Conservation (phyloP, 1,284 basidiomycete genomes). For the Boletus semigastroideus region DNA sequence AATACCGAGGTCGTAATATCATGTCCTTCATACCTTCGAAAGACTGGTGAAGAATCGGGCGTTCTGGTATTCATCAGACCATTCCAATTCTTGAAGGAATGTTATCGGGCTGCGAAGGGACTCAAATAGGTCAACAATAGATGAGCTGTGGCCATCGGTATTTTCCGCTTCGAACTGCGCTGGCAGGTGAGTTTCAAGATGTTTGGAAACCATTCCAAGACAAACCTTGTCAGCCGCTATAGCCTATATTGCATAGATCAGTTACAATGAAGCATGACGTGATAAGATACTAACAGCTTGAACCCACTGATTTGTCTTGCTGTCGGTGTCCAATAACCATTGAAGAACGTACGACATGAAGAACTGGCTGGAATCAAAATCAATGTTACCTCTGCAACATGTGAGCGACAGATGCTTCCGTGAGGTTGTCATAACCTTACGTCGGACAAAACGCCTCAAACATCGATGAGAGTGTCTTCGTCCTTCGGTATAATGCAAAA, state of each 20-base stretch:
- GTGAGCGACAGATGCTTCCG: conserved; percentile 9
- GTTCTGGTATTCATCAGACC: conserved; percentile 89
- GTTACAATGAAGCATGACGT: neutral
- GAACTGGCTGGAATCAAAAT: conserved; percentile 72
- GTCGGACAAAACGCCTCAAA: conserved; percentile 77
- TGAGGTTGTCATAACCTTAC: conserved; percentile 43
- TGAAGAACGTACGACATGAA: conserved; percentile 89
- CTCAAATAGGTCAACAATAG: conserved; percentile 94
- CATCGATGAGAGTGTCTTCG: conserved; percentile 75
- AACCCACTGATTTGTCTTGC: conserved; percentile 93
- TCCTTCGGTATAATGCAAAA: conserved; percentile 80
- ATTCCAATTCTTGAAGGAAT: conserved; percentile 87
- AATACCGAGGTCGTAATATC: neutral
- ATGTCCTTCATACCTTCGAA: conserved; percentile 59
- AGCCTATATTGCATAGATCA: conserved; percentile 48
- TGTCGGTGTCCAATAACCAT: conserved; percentile 90
- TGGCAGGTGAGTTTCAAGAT: conserved; percentile 9
- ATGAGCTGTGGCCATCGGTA: conserved; percentile 87
- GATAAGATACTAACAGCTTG: conserved; percentile 62
- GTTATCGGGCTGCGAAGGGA: conserved; percentile 89
- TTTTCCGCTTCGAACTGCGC: conserved; percentile 82
- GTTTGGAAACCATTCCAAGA: conserved; percentile 3
- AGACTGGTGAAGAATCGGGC: conserved; percentile 88
- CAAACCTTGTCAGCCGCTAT: conserved; percentile 84
- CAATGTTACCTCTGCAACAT: conserved; percentile 43